Conservation (phyloP, 768 basidiomycete genomes). For the Leccinum barrowsii region DNA sequence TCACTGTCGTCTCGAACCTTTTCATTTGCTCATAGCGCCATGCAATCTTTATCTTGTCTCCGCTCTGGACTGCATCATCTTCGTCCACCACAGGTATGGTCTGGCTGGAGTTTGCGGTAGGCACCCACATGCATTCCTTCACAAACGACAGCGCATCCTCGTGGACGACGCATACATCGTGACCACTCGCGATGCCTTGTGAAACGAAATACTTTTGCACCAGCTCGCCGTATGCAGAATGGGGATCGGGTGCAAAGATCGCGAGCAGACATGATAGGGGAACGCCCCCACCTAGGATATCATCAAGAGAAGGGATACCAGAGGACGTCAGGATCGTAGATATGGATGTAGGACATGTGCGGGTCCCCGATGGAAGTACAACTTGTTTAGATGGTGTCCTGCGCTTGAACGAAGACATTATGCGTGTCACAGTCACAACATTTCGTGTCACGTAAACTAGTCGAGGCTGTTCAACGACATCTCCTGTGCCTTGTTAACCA, state of each 20-base stretch:
- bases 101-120: slow-evolving; percentile 23
- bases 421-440: slow-evolving; percentile 8
- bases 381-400: slow-evolving; percentile 46
- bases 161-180: slow-evolving; percentile 66
- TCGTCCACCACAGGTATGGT: slow-evolving; percentile 30
- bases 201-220: slow-evolving; percentile 86
- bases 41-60: slow-evolving; percentile 84
- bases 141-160: slow-evolving; percentile 55
- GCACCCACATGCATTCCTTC: slow-evolving; percentile 79
- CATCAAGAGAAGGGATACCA: slow-evolving; percentile 91
- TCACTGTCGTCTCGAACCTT: slow-evolving; percentile 84
- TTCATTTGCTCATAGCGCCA: slow-evolving; percentile 97
- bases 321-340: slow-evolving; percentile 68
- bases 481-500: slow-evolving; percentile 12
- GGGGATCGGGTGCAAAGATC: slow-evolving; percentile 78
- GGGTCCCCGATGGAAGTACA: slow-evolving; percentile 49
- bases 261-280: slow-evolving; percentile 76
- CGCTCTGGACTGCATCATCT: slow-evolving; percentile 33
- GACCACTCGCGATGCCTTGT: slow-evolving; percentile 75
- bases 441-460: slow-evolving; percentile 13
- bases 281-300: slow-evolving; percentile 88
- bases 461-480: slow-evolving; percentile 30
- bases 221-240: slow-evolving; percentile 82
- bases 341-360: slow-evolving; percentile 52
- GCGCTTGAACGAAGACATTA: slow-evolving; percentile 82